Conservation (phyloP, 106 monocot species). For the Narthecium ossifragum region DNA sequence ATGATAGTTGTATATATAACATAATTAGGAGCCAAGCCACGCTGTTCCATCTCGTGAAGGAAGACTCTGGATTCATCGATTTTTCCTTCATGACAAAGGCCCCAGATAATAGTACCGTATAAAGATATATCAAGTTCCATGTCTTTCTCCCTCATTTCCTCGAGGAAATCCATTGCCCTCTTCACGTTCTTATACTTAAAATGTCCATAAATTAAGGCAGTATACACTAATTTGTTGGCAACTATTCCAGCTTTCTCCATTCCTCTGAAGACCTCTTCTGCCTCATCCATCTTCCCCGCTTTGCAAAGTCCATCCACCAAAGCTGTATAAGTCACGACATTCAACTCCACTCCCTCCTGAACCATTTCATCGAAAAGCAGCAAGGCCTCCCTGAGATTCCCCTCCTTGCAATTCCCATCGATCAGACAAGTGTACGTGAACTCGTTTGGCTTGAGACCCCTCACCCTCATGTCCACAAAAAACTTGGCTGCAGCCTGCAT, state of each 20-base stretch:
- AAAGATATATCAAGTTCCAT: constrained; percentile 48
- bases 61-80: constrained; percentile 45
- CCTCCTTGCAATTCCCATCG: constrained; percentile 65
- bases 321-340: constrained; percentile 65
- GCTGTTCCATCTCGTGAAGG: constrained; percentile 42
- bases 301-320: constrained; percentile 79
- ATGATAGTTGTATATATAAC: constrained; percentile 74
- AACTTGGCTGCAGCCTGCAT: constrained; percentile 59
- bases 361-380: constrained; percentile 59
- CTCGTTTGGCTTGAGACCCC: constrained; percentile 72
- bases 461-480: constrained; percentile 63
- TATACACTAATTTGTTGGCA: constrained; percentile 55
- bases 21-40: constrained; percentile 56
- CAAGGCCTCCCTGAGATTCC: constrained; percentile 53
- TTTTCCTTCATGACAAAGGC: constrained; percentile 56
- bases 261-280: constrained; percentile 53
- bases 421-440: constrained; percentile 73
- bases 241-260: constrained; percentile 41
- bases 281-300: constrained; percentile 55
- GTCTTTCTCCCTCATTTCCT: constrained; percentile 59
- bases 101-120: constrained; percentile 69
- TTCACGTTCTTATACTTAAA: constrained; percentile 47
- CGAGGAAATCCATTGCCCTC: constrained; percentile 38
- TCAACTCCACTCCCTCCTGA: constrained; percentile 40
- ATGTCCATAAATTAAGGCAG: constrained; percentile 67